A percentile compares a stretch with the other conserved stretches of the same genome.
These are phyloP conservation scores for Suillus bovinus DNA, from an alignment of 768 basidiomycete species.

Conservation along the genomic window DNA sequence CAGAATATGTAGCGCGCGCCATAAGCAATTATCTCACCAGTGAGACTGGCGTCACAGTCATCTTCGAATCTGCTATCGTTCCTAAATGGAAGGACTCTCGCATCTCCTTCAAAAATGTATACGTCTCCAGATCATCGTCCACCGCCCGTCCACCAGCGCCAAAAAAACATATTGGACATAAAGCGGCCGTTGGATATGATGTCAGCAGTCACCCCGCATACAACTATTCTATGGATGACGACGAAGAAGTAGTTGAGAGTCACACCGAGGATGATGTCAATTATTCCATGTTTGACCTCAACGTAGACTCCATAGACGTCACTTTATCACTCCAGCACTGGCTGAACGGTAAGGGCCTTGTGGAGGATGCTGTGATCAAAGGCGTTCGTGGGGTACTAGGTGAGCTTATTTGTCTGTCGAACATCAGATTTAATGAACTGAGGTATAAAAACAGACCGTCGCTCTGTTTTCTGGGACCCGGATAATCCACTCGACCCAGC, in stretches of 20 bases:
- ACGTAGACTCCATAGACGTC: constrained; percentile 93
- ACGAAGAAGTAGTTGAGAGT: constrained; percentile 37
- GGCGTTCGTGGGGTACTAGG: constrained; percentile 94
- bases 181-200: constrained; percentile 71
- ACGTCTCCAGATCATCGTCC: constrained; percentile 70
- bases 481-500: constrained; percentile 80
- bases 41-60: constrained; percentile 90
- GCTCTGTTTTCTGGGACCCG: constrained; percentile 84
- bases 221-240: constrained; percentile 62
- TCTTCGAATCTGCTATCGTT: constrained; percentile 97
- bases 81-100: constrained; percentile 97
- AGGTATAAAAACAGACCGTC: constrained; percentile 60
- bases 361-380: constrained; percentile 88
- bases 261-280: constrained; percentile 59
- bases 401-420: constrained; percentile 33
- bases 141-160: constrained; percentile 18
- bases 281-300: constrained; percentile 91
- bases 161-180: constrained; percentile 40
- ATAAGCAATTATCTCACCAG: constrained; percentile 93
- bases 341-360: constrained; percentile 93
- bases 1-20: constrained; percentile 81
- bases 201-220: constrained; percentile 76
- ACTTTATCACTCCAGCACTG: constrained; percentile 88
- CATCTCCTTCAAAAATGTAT: constrained; percentile 96
- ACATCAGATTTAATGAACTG: neutral